Evolutionary conservation across 2,329 filamentous ascomycete genomes (phyloP).

Genomic region (Ophiostoma perfectum): DNA sequence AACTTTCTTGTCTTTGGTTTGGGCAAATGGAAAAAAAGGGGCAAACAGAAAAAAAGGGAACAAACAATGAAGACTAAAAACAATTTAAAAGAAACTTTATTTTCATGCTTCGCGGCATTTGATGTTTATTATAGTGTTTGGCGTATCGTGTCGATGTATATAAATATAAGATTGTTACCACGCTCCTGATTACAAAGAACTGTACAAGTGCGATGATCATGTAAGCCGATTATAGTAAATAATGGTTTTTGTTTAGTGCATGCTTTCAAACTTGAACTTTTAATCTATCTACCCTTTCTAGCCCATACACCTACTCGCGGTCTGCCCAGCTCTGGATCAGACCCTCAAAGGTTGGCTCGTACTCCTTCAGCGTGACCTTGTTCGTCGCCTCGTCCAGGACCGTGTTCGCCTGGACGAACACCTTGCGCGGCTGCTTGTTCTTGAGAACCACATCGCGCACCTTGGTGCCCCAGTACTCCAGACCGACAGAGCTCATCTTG

Average conservation of each 20-base stretch:
- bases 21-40: conserved; percentile 17
- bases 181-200: too few species aligned
- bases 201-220: too few species aligned
- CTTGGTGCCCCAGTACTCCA: conserved; percentile 76
- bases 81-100: conserved; percentile 17
- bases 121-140: not conserved
- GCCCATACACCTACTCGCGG: conserved; percentile 35
- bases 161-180: not conserved
- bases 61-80: conserved; percentile 14
- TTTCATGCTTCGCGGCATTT: conserved; percentile 1
- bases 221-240: too few species aligned
- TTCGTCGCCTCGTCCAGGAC: conserved; percentile 62
- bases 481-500: conserved; percentile 69
- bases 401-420: conserved; percentile 94
- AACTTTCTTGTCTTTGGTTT: conserved; percentile 7
- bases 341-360: conserved; percentile 72
- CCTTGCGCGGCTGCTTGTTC: conserved; percentile 78
- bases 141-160: not conserved
- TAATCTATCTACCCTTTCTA: not conserved
- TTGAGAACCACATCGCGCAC: conserved; percentile 69
- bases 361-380: conserved; percentile 74
- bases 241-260: not conserved
- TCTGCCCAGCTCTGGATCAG: conserved; percentile 80
- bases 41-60: conserved; percentile 16
- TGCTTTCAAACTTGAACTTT: not conserved